Evolutionary conservation across 176 grass and related monocot genomes (phyloP).

Genomic region (Phyllostachys edulis): DNA sequence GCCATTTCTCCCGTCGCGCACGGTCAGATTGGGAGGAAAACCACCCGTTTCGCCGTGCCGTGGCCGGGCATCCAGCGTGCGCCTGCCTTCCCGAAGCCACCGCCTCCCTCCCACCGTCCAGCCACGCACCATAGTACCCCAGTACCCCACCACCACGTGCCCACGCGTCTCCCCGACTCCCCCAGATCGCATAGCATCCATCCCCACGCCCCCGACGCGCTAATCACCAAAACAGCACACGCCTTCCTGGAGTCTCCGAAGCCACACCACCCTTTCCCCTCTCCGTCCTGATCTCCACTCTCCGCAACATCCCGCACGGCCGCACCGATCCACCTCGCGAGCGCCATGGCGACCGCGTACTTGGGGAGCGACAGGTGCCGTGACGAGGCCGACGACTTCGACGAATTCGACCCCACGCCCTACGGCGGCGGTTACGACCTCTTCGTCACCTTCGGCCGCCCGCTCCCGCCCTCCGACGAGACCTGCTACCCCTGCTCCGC

Average conservation of each 20-base stretch:
- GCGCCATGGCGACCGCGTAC: constrained; percentile 35
- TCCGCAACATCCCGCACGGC: background rate
- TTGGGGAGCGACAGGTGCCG: background rate
- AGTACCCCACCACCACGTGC: constrained; percentile 27
- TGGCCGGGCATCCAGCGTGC: constrained; percentile 5
- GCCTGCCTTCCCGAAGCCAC: background rate
- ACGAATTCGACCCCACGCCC: constrained; percentile 87
- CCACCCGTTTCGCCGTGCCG: background rate
- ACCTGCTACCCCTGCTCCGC: constrained; percentile 71
- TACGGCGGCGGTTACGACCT: constrained; percentile 94
- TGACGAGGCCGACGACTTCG: constrained; percentile 71
- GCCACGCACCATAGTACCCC: background rate
- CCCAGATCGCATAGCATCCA: constrained; percentile 16
- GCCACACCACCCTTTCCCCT: background rate
- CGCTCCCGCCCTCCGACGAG: constrained; percentile 79
- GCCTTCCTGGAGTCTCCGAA: background rate
- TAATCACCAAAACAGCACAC: background rate
- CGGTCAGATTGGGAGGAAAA: background rate
- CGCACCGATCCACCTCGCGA: background rate
- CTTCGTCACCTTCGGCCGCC: constrained; percentile 62
- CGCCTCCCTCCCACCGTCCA: background rate
- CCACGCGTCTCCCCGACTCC: constrained; percentile 19
- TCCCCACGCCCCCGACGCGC: constrained; percentile 5
- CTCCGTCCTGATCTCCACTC: background rate
- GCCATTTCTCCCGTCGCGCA: background rate